Conservation (phyloP, 768 basidiomycete species). For the Cystobasidium tubakii region DNA sequence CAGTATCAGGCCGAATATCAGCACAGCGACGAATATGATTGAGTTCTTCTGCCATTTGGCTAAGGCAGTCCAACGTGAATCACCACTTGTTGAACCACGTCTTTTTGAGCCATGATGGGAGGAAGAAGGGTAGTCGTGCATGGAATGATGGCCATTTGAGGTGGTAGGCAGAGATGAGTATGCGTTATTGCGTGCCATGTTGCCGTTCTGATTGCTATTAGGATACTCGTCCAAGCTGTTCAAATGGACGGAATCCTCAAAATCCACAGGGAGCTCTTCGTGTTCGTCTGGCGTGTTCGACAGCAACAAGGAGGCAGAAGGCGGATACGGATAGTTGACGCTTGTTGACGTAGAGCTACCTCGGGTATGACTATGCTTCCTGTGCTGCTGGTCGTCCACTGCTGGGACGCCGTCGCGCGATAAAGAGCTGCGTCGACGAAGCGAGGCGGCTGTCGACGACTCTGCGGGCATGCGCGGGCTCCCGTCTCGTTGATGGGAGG, state of each 20-base stretch:
- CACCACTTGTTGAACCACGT: background rate
- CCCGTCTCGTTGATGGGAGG: too few species aligned
- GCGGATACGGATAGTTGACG: background rate
- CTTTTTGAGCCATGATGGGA: background rate
- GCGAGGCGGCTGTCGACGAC: background rate
- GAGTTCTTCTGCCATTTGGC: slow-evolving; percentile 30
- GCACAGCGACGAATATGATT: background rate
- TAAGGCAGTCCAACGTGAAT: slow-evolving; percentile 2
- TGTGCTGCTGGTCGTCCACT: background rate
- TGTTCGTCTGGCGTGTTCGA: background rate
- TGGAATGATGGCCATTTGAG: slow-evolving; percentile 5
- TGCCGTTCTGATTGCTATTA: background rate
- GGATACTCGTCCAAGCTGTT: background rate
- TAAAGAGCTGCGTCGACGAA: slow-evolving; percentile 1
- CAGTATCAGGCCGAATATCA: background rate
- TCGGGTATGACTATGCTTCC: background rate
- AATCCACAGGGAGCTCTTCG: slow-evolving; percentile 6
- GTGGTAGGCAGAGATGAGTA: slow-evolving; percentile 18
- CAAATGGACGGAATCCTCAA: slow-evolving; percentile 20
- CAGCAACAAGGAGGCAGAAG: background rate
- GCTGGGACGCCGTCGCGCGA: slow-evolving; percentile 16
- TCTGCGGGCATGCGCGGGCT: background rate
- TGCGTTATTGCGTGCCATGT: background rate
- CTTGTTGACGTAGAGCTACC: slow-evolving; percentile 2
- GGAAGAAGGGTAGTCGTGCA: slow-evolving; percentile 9